Conservation (phyloP, 2,329 filamentous ascomycete genomes). For the Sodiomyces alkalinus region DNA sequence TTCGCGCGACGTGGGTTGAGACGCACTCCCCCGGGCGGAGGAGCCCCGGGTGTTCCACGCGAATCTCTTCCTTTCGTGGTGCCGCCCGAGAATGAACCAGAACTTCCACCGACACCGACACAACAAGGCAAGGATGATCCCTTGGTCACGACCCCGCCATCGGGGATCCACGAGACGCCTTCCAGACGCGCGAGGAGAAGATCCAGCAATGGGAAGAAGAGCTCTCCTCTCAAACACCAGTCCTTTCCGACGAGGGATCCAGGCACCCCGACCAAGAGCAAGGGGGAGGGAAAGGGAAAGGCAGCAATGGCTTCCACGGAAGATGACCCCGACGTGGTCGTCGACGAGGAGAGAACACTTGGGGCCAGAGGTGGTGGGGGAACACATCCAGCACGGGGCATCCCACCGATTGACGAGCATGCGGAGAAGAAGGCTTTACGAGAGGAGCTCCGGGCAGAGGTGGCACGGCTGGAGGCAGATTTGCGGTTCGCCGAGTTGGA, state of each 20-base stretch:
- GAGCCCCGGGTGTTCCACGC: background rate
- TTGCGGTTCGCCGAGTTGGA: slow-evolving; percentile 40
- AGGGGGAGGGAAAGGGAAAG: slow-evolving; percentile 6
- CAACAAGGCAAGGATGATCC: slow-evolving; percentile 33
- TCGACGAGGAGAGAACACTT: slow-evolving; percentile 1
- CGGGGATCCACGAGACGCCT: slow-evolving; percentile 45
- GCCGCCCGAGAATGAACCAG: slow-evolving; percentile 31
- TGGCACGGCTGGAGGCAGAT: slow-evolving; percentile 42
- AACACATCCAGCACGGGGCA: slow-evolving; percentile 23
- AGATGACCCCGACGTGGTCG: slow-evolving; percentile 1
- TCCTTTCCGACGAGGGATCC: slow-evolving; percentile 15
- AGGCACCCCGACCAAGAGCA: slow-evolving; percentile 6
- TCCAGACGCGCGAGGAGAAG: slow-evolving; percentile 31
- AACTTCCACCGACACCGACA: slow-evolving; percentile 44
- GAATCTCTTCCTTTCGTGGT: too few relatives aligned
- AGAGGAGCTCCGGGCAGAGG: slow-evolving; percentile 37
- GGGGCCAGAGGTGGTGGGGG: slow-evolving; percentile 1
- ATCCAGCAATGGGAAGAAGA: slow-evolving; percentile 20
- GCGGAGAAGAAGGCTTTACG: slow-evolving; percentile 34
- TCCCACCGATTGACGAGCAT: slow-evolving; percentile 25
- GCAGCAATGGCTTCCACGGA: slow-evolving; percentile 1
- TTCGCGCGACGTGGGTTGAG: slow-evolving; percentile 21
- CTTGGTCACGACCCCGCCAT: slow-evolving; percentile 36
- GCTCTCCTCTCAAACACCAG: slow-evolving; percentile 34
- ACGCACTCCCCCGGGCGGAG: slow-evolving; percentile 21